Base-by-base conservation (phyloP, 2,329 filamentous ascomycete species). In the Talaromyces sp. region DNA sequence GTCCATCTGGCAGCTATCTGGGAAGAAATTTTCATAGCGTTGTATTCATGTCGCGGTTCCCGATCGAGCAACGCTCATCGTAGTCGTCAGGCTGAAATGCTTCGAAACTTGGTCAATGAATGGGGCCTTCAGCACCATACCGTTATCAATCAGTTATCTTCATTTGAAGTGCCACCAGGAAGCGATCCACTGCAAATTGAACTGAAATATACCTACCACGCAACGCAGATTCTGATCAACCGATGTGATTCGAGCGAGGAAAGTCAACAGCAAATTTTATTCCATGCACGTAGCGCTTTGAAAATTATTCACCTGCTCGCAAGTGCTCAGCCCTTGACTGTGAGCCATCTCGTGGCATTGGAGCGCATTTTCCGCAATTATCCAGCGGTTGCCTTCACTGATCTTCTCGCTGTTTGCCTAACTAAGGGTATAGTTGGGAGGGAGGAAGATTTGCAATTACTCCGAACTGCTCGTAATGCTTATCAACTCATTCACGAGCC, bases 181-280 rank as follows among this genome's bases (percentile, higher is more conserved):
- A 50, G 47, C 8, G 60, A 39, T 27, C 50, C 60, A 19, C 27
- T 62, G 13, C 60, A 45, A 27, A 52, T 56, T 10, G 60, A 62
- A 50, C n/a, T 62, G 35, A 62, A 50, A 62, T 62, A 62, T 39
- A 41, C 45, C 60, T 62, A 62, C 10, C 49, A 62, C 27, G 43
- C 50, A 27, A 62, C 60, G 14, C 60, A 62, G 2, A 50, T 62
- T 33, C 24, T 62, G 14, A 50, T 62, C 27, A 49, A 27, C 11
- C 35, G 60, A 13, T 56, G 45, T 13, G 60, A 54, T 16, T 27
- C n/a, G 16, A 52, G 22, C 7, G 49, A 62, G 27, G 49, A 52
- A 19, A 50, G 35, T 27, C 60, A 62, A 39, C 45, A 43, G 14
- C 49, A 45, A 54, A 62, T 43, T 19, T 14, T 50, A 16, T 54